Conservation (phyloP, 2,329 filamentous ascomycete species). For the Xylariaceae sp. region DNA sequence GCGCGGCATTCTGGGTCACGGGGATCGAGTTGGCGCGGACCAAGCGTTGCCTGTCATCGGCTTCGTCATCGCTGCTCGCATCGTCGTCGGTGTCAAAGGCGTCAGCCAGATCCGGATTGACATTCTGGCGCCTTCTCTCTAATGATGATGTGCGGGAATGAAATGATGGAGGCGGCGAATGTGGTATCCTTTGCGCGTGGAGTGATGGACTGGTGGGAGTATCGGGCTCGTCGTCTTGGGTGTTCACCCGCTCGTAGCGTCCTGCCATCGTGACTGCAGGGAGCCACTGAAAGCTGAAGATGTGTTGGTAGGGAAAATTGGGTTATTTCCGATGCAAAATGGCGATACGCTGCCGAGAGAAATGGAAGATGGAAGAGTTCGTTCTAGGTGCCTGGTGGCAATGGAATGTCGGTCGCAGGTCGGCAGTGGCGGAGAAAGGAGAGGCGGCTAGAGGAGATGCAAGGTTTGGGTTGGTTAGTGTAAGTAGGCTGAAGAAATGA, state of each 20-base stretch:
- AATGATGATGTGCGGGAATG: slow-evolving; percentile 75
- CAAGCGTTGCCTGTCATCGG: slow-evolving; percentile 80
- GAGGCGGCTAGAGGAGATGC: no score
- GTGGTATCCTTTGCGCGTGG: slow-evolving; percentile 41
- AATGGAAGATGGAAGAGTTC: no score
- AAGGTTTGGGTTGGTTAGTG: no score
- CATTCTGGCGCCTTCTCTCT: slow-evolving; percentile 42
- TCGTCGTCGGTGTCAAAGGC: slow-evolving; percentile 84
- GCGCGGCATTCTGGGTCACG: slow-evolving; percentile 16
- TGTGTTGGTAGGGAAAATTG: slow-evolving; percentile 8
- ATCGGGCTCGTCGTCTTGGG: slow-evolving; percentile 51
- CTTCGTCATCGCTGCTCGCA: slow-evolving; percentile 64
- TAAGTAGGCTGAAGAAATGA: no score
- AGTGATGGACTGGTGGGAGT: slow-evolving; percentile 30
- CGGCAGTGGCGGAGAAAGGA: no score
- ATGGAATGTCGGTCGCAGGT: no score
- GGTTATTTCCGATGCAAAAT: neutral
- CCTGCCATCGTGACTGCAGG: slow-evolving; percentile 43
- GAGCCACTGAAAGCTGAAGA: neutral
- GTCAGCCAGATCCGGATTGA: slow-evolving; percentile 81
- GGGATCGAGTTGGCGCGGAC: slow-evolving; percentile 62
- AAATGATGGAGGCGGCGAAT: slow-evolving; percentile 77
- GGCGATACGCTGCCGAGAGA: no score
- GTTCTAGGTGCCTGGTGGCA: no score
- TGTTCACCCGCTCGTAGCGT: slow-evolving; percentile 58